These are phyloP conservation scores for Gamsiella multidivaricata DNA, from an alignment of 192 early-diverging fungal species.

Conservation along the genomic window DNA sequence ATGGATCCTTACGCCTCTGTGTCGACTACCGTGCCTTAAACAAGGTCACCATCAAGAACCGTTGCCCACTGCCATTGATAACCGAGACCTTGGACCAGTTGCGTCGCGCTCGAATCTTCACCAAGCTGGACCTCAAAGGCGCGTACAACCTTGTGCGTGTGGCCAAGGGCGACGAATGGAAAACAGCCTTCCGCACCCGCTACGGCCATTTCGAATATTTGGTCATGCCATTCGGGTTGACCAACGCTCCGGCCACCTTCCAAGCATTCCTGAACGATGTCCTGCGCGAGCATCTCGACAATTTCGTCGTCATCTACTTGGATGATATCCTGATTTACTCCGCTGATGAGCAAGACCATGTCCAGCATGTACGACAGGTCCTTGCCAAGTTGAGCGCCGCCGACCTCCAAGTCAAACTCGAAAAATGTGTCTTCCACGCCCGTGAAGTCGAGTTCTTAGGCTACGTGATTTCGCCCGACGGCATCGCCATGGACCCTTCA, in stretches of 20 bases:
- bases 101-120: slow-evolving; percentile 42
- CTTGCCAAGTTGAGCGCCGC: neutral
- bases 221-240: slow-evolving; percentile 73
- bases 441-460: slow-evolving; percentile 21
- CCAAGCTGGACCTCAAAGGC: slow-evolving; percentile 56
- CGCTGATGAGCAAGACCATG: slow-evolving; percentile 12
- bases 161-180: slow-evolving; percentile 28
- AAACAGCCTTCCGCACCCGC: slow-evolving; percentile 38
- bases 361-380: neutral
- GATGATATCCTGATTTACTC: slow-evolving; percentile 56
- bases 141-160: slow-evolving; percentile 62
- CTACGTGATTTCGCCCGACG: slow-evolving; percentile 29
- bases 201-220: slow-evolving; percentile 59
- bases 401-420: neutral
- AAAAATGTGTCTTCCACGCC: neutral
- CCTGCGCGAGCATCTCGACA: slow-evolving; percentile 51
- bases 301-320: slow-evolving; percentile 52
- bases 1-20: slow-evolving; percentile 59
- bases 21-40: slow-evolving; percentile 67
- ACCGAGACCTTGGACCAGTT: slow-evolving; percentile 57
- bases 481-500: slow-evolving; percentile 21
- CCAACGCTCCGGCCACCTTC: slow-evolving; percentile 70
- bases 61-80: slow-evolving; percentile 62
- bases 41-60: slow-evolving; percentile 58
- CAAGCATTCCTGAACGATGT: slow-evolving; percentile 60